Conservation (phyloP, 495 filamentous ascomycete genomes). For the Penicillium samsonianum region DNA sequence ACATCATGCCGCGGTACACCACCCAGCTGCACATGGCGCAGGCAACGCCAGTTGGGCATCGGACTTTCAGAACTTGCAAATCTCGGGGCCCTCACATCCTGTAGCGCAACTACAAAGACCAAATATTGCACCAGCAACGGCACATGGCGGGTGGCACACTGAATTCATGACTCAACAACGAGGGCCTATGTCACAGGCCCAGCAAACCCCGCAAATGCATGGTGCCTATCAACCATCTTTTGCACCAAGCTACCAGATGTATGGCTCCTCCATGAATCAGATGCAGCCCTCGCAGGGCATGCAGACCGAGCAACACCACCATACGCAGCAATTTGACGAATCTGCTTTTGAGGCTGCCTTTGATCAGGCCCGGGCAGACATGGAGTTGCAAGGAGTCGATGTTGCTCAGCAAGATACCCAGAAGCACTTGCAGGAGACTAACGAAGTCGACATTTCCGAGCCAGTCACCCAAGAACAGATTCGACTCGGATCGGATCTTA, state of each 20-base stretch:
- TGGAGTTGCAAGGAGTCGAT: conserved; percentile 34
- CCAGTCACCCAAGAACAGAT: conserved; percentile 29
- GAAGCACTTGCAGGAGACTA: conserved; percentile 12
- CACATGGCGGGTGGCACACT: conserved; percentile 52
- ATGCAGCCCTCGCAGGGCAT: conserved; percentile 30
- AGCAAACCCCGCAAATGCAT: conserved; percentile 28
- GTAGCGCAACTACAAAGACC: conserved; percentile 37
- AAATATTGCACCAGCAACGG: conserved; percentile 28
- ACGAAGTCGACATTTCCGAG: conserved; percentile 14
- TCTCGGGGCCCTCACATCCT: conserved; percentile 39
- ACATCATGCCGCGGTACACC: conserved; percentile 22
- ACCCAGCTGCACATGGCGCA: conserved; percentile 24
- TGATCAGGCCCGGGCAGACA: conserved; percentile 47
- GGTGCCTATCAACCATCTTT: conserved; percentile 39
- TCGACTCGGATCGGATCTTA: conserved; percentile 55
- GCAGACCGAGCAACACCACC: conserved; percentile 19
- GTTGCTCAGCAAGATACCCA: conserved; percentile 13
- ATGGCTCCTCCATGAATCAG: conserved; percentile 26
- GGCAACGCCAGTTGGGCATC: conserved; percentile 44
- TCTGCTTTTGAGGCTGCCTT: conserved; percentile 67
- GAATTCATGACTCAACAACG: conserved; percentile 50
- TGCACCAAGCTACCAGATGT: conserved; percentile 30
- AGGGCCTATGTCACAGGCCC: conserved; percentile 22
- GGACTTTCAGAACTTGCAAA: conserved; percentile 53
- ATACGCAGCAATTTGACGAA: conserved; percentile 53